phyloP scores from a whole-genome alignment of 2,329 filamentous ascomycete genomes.

The Aspergillus proliferans region DNA sequence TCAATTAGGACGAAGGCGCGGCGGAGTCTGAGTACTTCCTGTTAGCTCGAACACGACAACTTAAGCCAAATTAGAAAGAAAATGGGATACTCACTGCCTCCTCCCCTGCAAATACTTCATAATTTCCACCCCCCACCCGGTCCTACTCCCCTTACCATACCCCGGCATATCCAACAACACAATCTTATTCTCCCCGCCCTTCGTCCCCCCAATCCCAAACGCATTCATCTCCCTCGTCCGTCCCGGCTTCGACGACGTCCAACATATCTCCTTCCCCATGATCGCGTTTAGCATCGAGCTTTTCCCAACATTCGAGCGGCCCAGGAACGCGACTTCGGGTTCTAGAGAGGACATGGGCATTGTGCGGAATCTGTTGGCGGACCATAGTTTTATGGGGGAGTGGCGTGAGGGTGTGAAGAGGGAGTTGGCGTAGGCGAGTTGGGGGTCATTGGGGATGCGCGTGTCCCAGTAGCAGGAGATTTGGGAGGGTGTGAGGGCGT shows the following conservation, averaged over 20 bases:
- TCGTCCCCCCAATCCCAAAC: constrained; percentile 53
- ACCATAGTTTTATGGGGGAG: constrained; percentile 54
- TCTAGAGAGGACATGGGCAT: constrained; percentile 49
- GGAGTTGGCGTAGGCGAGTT: constrained; percentile 41
- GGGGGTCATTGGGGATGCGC: constrained; percentile 33
- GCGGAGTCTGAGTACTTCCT: constrained; percentile 39
- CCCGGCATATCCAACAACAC: constrained; percentile 66
- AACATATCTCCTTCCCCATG: constrained; percentile 47
- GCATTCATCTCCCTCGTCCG: constrained; percentile 61
- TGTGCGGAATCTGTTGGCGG: constrained; percentile 53
- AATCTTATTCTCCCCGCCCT: constrained; percentile 40
- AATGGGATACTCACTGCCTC: constrained; percentile 45
- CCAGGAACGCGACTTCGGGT: constrained; percentile 61
- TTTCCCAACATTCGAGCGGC: constrained; percentile 66
- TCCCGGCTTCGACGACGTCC: constrained; percentile 55
- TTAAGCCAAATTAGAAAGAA: background rate
- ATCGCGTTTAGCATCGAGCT: constrained; percentile 61
- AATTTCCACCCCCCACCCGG: constrained; percentile 61
- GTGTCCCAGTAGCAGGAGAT: constrained; percentile 49
- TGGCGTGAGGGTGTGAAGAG: constrained; percentile 43
- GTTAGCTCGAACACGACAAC: constrained; percentile 1
- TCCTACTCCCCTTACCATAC: constrained; percentile 57
- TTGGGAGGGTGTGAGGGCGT: constrained; percentile 26
- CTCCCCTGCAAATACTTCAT: constrained; percentile 60
- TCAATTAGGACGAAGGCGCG: constrained; percentile 62